These are phyloP conservation scores for Corrigiola litoralis DNA, from an alignment of 179 eudicot species.

Conservation along the genomic window DNA sequence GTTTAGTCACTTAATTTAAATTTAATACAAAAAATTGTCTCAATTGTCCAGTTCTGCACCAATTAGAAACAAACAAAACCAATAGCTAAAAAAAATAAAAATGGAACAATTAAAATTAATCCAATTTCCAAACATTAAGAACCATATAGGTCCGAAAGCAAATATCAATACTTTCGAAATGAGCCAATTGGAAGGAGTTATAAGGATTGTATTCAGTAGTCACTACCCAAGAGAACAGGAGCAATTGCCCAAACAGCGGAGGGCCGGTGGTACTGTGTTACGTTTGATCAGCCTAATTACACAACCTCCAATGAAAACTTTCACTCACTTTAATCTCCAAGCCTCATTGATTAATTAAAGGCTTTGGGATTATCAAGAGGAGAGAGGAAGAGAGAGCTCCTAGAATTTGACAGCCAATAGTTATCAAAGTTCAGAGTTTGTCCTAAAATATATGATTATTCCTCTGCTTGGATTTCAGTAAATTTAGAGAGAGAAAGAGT, in stretches of 20 bases:
- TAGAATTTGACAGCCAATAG: conserved; percentile 29
- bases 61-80: too few species aligned
- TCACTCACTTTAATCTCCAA: not conserved
- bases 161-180: too few species aligned
- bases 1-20: too few species aligned
- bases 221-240: not conserved
- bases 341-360: conserved; percentile 12
- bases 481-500: not conserved
- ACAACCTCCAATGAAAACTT: conserved; percentile 6
- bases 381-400: conserved; percentile 11
- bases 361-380: conserved; percentile 40
- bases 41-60: too few species aligned
- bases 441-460: conserved; percentile 8
- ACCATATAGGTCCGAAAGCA: too few species aligned
- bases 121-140: too few species aligned
- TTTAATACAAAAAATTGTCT: too few species aligned
- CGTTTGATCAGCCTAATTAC: conserved; percentile 8
- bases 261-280: conserved; percentile 31
- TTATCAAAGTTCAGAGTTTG: conserved; percentile 19
- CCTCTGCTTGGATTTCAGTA: conserved; percentile 36
- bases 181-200: too few species aligned
- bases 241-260: conserved; percentile 19
- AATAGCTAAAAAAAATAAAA: too few species aligned
- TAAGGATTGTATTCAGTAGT: too few species aligned
- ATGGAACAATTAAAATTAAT: too few species aligned